A percentile compares a stretch with the other conserved stretches of the same genome.
Evolutionary conservation across 2,329 filamentous ascomycete genomes (phyloP).

Genomic region (Sporothrix sp.): DNA sequence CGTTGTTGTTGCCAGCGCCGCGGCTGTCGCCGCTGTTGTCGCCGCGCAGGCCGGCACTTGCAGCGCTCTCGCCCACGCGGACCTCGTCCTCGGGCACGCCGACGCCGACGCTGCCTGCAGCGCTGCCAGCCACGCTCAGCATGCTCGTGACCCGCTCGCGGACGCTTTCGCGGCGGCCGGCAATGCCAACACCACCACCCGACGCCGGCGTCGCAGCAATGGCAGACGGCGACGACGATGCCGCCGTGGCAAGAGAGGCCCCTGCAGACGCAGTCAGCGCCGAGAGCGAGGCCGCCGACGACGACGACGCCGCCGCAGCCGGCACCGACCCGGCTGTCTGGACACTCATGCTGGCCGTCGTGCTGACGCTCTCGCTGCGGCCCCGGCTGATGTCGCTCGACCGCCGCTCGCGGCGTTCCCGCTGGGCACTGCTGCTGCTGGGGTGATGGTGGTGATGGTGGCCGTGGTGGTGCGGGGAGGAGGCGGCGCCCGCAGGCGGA

Average conservation of each 20-base stretch:
- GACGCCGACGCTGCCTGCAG: slow-evolving; percentile 36
- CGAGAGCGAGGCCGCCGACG: slow-evolving; percentile 14
- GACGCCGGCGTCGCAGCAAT: slow-evolving; percentile 5
- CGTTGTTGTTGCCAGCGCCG: background rate
- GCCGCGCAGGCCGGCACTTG: slow-evolving; percentile 33
- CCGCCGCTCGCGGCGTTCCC: slow-evolving; percentile 34
- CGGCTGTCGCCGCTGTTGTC: slow-evolving; percentile 7
- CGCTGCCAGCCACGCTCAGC: slow-evolving; percentile 31
- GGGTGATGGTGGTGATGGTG: background rate
- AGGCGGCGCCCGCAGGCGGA: background rate
- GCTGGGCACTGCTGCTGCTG: background rate
- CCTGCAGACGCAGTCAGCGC: slow-evolving; percentile 12
- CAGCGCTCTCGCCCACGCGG: slow-evolving; percentile 52
- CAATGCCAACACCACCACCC: slow-evolving; percentile 29
- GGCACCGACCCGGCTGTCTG: slow-evolving; percentile 23
- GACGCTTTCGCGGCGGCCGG: slow-evolving; percentile 34
- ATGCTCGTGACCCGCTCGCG: slow-evolving; percentile 38
- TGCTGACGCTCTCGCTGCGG: slow-evolving; percentile 43
- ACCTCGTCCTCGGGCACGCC: slow-evolving; percentile 52
- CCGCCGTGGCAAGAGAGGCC: slow-evolving; percentile 25
- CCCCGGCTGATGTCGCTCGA: slow-evolving; percentile 37
- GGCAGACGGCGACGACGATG: slow-evolving; percentile 20
- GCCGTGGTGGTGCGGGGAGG: background rate
- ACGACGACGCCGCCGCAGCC: no score
- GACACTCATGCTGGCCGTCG: slow-evolving; percentile 41